Conservation (phyloP, 352 stramenopile species). For the Blastocystis hominis region DNA sequence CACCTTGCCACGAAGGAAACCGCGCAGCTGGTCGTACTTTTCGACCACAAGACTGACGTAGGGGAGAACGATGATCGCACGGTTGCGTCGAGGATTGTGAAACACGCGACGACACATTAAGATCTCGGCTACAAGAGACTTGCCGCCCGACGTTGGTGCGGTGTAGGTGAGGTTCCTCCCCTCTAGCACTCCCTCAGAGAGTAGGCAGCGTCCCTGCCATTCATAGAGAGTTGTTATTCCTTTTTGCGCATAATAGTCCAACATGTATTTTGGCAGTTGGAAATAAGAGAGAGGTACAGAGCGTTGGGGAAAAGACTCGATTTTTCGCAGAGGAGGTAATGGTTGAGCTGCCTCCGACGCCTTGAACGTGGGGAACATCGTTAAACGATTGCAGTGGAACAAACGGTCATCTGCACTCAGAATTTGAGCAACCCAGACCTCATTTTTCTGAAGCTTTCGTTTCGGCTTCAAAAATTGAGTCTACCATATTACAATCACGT, state of each 20-base stretch:
- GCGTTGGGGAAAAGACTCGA: background rate
- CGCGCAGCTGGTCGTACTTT: slow-evolving; percentile 62
- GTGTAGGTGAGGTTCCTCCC: slow-evolving; percentile 62
- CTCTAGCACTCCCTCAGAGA: slow-evolving; percentile 46
- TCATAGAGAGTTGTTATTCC: slow-evolving; percentile 57
- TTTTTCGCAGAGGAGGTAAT: background rate
- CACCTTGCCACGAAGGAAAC: slow-evolving; percentile 56
- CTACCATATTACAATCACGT: background rate
- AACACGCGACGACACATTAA: slow-evolving; percentile 60
- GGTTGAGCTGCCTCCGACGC: background rate
- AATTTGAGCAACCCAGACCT: background rate
- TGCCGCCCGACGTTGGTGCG: slow-evolving; percentile 62
- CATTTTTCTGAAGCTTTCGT: background rate
- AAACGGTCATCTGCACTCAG: background rate
- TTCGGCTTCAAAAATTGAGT: background rate
- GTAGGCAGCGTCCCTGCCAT: slow-evolving; percentile 60
- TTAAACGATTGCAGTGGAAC: background rate
- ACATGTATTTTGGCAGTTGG: slow-evolving; percentile 49
- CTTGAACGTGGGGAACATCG: background rate
- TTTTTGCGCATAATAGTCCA: slow-evolving; percentile 55
- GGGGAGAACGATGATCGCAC: slow-evolving; percentile 61
- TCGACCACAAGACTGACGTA: slow-evolving; percentile 64
- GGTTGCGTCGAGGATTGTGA: slow-evolving; percentile 32
- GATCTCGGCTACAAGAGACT: slow-evolving; percentile 63
- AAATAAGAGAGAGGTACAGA: slow-evolving; percentile 40